A percentile compares a stretch with the other conserved stretches of the same genome.
Conservation (phyloP, 1,284 basidiomycete genomes). For the Meripilus lineatus region DNA sequence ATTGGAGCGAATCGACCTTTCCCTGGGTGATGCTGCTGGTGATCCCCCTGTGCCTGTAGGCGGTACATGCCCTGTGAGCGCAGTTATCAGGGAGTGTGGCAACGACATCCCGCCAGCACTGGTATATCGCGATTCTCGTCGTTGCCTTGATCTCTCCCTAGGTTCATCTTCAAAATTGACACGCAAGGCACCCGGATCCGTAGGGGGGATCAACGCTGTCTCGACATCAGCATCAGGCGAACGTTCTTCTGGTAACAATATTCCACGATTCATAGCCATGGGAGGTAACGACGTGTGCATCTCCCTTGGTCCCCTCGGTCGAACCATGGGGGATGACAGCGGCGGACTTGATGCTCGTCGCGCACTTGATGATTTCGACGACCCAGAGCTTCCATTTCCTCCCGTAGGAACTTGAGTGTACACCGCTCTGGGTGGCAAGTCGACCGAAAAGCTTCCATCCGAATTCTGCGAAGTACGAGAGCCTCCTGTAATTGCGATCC, state of each 20-base stretch:
- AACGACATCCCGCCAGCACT: slow-evolving; percentile 24
- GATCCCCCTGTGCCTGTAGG: no score
- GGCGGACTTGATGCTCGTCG: slow-evolving; percentile 3
- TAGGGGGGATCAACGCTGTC: slow-evolving; percentile 4
- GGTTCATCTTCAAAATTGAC: slow-evolving; percentile 25
- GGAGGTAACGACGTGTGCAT: slow-evolving; percentile 13
- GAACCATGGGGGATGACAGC: slow-evolving; percentile 13
- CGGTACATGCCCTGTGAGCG: no score
- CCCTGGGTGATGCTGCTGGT: neutral
- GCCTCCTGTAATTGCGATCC: slow-evolving; percentile 13
- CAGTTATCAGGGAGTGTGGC: slow-evolving; percentile 17
- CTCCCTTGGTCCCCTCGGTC: slow-evolving; percentile 25
- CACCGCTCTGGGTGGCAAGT: no score
- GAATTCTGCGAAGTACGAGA: slow-evolving; percentile 27
- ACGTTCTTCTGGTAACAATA: slow-evolving; percentile 20
- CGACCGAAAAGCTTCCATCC: slow-evolving; percentile 29
- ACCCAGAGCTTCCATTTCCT: slow-evolving; percentile 13
- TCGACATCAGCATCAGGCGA: slow-evolving; percentile 10
- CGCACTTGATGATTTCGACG: slow-evolving; percentile 10
- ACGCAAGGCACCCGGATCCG: slow-evolving; percentile 16
- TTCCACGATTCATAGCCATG: slow-evolving; percentile 22
- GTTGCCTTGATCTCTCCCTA: slow-evolving; percentile 13
- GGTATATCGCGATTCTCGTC: slow-evolving; percentile 19
- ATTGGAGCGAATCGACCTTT: neutral
- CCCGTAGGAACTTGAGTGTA: slow-evolving; percentile 16